Evolutionary conservation across 2,329 filamentous ascomycete genomes (phyloP), one percentile per base, ranked within the genome.

Genomic region (Fusarium pseudograminearum): DNA sequence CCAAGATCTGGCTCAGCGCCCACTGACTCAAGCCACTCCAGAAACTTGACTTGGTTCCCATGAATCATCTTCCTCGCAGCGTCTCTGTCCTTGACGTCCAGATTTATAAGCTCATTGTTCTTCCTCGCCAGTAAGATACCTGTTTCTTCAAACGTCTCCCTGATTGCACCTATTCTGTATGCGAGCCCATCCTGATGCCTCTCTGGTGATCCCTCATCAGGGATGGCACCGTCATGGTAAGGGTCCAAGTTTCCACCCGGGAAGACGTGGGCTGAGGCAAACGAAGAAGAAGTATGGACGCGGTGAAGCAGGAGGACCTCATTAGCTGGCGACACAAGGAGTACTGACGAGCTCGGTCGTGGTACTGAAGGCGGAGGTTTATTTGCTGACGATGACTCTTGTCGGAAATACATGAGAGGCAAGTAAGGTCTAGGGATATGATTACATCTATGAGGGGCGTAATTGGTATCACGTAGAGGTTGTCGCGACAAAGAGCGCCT

Each of bases 71-170:
- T 86, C 58, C 94, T 85, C 2, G 90, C 93, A 53, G 83, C 79
- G 54, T 93, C 90, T 30, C 90, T 83, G 61, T 90, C 87, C 2
- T 80, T 79, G 10, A 87, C 84, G 0, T 85, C 78, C 8, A 97
- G 77, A 41, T 89, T 85, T 31, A 96, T 80, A 53, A 95, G 79
- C 22, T 82, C 79, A 0, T 85, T 86, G 8, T 84, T 83, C 60
- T 68, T 74, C 56, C 78, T 83, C 1, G 93, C 93, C 5, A 98
- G 84, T 28, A 98, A 80, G 56, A 98, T 93, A 1, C 96, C 96
- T 69, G 92, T 94, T 81, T 98, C 96, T 78, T 99, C 96, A 76
- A 98, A 98, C 0, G 93, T 93, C 83, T 98, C 96, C 9, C 96
- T 86, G 26, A 98, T 88, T 1, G 94, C 96, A 8, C 91, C 94